Conservation (phyloP, 257 asterid genomes). For the Paulownia fortunei region DNA sequence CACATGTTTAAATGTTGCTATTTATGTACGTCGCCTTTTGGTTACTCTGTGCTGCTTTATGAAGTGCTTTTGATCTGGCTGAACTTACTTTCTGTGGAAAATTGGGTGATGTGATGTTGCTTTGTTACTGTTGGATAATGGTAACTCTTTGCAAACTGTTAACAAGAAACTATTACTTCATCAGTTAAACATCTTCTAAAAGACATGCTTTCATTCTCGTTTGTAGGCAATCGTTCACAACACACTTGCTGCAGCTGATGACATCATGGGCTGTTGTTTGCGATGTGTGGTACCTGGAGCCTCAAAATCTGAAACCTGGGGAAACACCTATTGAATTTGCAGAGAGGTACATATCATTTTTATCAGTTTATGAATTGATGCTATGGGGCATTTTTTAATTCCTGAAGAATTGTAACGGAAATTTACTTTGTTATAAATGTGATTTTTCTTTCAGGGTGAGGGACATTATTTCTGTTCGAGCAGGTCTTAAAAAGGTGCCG, state of each 20-base stretch:
- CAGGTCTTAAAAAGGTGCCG: slow-evolving; percentile 53
- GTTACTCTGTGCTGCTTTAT: neutral
- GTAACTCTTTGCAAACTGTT: neutral
- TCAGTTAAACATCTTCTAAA: neutral
- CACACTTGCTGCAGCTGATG: slow-evolving; percentile 95
- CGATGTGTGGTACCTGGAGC: slow-evolving; percentile 98
- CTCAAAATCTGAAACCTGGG: slow-evolving; percentile 87
- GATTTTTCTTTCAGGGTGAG: slow-evolving; percentile 69
- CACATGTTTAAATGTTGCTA: neutral
- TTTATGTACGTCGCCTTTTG: neutral
- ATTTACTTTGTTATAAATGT: neutral
- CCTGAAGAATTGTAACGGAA: too few species aligned
- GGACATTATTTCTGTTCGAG: slow-evolving; percentile 91
- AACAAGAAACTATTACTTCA: neutral
- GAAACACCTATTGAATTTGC: slow-evolving; percentile 97
- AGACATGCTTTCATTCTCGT: slow-evolving; percentile 14
- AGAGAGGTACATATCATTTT: slow-evolving; percentile 64
- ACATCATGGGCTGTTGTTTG: slow-evolving; percentile 99
- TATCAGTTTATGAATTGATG: neutral
- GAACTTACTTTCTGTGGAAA: slow-evolving; percentile 13
- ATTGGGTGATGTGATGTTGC: neutral
- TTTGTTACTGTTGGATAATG: neutral
- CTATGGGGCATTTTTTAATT: neutral
- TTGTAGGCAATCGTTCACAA: slow-evolving; percentile 92
- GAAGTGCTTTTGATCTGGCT: slow-evolving; percentile 10